A percentile compares a stretch with the other conserved stretches of the same genome.
These are phyloP conservation scores for Sonneratia caseolaris DNA, from an alignment of 345 rosid genomes.

Conservation along the genomic window DNA sequence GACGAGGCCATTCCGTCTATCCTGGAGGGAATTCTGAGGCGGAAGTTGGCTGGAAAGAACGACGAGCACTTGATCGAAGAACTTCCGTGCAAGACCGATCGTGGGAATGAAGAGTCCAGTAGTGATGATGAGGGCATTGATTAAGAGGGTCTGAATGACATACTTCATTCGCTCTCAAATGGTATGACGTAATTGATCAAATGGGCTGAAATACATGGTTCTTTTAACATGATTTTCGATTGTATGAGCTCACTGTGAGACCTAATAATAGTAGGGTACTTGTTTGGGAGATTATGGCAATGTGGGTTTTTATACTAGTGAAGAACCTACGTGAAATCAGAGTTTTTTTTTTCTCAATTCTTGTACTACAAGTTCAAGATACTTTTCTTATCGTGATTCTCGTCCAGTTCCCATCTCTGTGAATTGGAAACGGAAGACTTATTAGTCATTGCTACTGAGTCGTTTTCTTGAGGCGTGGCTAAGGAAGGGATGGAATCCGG, in stretches of 20 bases:
- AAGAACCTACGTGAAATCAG: background rate
- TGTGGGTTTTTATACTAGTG: background rate
- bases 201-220: background rate
- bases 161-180: background rate
- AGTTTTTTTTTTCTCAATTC: background rate
- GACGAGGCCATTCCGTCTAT: slow-evolving; percentile 46
- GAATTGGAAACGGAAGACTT: background rate
- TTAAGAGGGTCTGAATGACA: background rate
- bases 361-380: background rate
- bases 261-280: background rate
- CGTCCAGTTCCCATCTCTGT: background rate
- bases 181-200: background rate
- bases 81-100: slow-evolving; percentile 8
- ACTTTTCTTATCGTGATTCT: background rate
- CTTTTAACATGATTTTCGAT: background rate
- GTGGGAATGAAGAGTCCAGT: slow-evolving; percentile 1
- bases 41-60: slow-evolving; percentile 56
- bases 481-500: background rate
- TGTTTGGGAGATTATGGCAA: background rate
- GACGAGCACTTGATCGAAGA: slow-evolving; percentile 24
- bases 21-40: slow-evolving; percentile 47
- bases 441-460: background rate
- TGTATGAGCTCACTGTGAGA: background rate
- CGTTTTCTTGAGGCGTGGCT: background rate
- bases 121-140: slow-evolving; percentile 7